Percentiles rank a stretch among this genome's conserved stretches.
Evolutionary conservation across 805 yeast genomes (phyloP).

Genomic region (Yarrowia deformans): DNA sequence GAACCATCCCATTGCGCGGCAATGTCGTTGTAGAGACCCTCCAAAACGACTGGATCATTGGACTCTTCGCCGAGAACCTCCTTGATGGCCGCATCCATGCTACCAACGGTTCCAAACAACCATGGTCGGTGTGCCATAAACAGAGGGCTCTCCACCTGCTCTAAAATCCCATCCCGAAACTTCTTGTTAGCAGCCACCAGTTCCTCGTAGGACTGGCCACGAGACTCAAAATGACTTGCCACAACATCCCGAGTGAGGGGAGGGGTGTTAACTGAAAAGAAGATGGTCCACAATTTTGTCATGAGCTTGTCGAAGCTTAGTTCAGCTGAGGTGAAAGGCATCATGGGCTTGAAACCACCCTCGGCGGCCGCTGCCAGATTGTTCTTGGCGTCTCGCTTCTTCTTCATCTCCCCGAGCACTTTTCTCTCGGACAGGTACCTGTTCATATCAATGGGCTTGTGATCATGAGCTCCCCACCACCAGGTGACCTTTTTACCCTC

Average conservation of each 20-base stretch:
- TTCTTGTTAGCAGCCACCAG: conserved; percentile 3
- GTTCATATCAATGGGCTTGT: conserved; percentile 16
- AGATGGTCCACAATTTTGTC: neutral
- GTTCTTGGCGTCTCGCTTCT: neutral
- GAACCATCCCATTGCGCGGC: conserved; percentile 30
- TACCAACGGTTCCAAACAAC: conserved; percentile 17
- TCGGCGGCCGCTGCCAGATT: conserved; percentile 13
- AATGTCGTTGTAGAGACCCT: conserved; percentile 14
- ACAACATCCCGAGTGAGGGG: neutral
- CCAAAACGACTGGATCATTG: conserved; percentile 5
- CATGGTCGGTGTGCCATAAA: conserved; percentile 22
- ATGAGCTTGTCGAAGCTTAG: neutral
- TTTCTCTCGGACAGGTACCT: neutral
- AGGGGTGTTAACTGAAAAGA: neutral
- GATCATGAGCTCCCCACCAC: conserved; percentile 56
- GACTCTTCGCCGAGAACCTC: conserved; percentile 12
- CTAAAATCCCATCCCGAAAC: conserved; percentile 3
- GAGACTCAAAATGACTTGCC: neutral
- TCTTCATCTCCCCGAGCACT: neutral
- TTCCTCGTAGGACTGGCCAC: conserved; percentile 5
- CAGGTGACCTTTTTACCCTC: conserved; percentile 59
- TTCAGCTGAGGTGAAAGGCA: neutral
- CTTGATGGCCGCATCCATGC: conserved; percentile 22
- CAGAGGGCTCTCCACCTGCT: conserved; percentile 18
- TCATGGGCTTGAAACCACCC: conserved; percentile 14